Conservation (phyloP, 352 stramenopile genomes). For the Elongisporangium prolatum region DNA sequence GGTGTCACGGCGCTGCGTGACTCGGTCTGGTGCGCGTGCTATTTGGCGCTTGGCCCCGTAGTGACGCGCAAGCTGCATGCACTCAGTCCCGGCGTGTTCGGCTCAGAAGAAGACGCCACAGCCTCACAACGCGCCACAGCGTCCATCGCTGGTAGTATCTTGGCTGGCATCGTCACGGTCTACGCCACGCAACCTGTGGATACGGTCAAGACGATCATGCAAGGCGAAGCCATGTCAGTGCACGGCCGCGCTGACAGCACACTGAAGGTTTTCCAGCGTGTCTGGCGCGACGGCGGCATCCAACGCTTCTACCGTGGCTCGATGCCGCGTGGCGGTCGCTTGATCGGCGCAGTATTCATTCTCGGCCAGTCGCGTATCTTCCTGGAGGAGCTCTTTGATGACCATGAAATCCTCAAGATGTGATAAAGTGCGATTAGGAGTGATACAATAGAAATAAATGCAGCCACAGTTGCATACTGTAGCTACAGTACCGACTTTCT, state of each 20-base stretch:
- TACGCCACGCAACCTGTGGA: conserved; percentile 76
- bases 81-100: conserved; percentile 48
- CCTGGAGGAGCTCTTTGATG: conserved; percentile 69
- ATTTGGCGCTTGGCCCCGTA: conserved; percentile 69
- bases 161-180: conserved; percentile 70
- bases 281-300: conserved; percentile 50
- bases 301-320: conserved; percentile 64
- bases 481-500: neutral
- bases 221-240: conserved; percentile 61
- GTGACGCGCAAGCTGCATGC: conserved; percentile 62
- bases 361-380: conserved; percentile 63
- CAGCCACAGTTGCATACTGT: conserved; percentile 1
- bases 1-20: conserved; percentile 61
- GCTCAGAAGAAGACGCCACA: conserved; percentile 35
- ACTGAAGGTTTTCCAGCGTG: conserved; percentile 31
- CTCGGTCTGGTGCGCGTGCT: conserved; percentile 70
- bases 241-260: conserved; percentile 30
- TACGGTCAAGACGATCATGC: conserved; percentile 84
- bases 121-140: conserved; percentile 60
- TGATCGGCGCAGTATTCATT: conserved; percentile 82
- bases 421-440: conserved; percentile 8
- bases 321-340: conserved; percentile 66
- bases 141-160: conserved; percentile 57
- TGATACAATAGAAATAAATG: conserved; percentile 12
- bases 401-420: conserved; percentile 44